A percentile compares a stretch with the other conserved stretches of the same genome.
phyloP scores from a whole-genome alignment of 148 eudicot genomes.

The Camellia japonica region DNA sequence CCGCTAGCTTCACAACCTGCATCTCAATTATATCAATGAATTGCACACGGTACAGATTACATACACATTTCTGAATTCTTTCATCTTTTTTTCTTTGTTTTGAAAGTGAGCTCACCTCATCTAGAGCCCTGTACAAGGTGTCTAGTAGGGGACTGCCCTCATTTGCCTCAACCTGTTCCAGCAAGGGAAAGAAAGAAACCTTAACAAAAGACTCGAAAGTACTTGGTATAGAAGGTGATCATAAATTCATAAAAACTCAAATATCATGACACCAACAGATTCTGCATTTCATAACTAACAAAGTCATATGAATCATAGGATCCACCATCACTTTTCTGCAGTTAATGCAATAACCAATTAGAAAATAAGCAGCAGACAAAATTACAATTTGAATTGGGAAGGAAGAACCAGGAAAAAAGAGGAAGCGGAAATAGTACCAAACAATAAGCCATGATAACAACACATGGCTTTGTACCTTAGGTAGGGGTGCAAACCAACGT shows the following conservation, averaged over 20 bases:
- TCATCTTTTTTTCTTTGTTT: background rate
- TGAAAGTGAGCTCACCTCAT: slow-evolving; percentile 59
- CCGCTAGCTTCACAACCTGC: slow-evolving; percentile 85
- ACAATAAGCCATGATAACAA: too few relatives aligned
- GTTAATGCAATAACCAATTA: slow-evolving; percentile 2
- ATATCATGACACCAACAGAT: background rate
- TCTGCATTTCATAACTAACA: background rate
- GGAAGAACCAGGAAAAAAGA: background rate
- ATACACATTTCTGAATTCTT: background rate
- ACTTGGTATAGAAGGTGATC: background rate
- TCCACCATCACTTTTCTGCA: background rate
- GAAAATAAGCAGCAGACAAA: slow-evolving; percentile 4
- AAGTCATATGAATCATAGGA: background rate
- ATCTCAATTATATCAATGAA: slow-evolving; percentile 20
- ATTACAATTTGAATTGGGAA: background rate
- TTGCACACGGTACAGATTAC: background rate
- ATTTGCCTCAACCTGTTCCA: slow-evolving; percentile 76
- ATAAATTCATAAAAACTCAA: background rate
- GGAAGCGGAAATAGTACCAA: background rate
- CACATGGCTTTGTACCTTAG: too few relatives aligned
- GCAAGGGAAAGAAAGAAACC: slow-evolving; percentile 14
- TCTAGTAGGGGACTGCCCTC: slow-evolving; percentile 67
- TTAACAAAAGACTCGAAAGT: background rate
- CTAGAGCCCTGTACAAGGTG: slow-evolving; percentile 74
- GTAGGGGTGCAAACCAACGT: too few relatives aligned